These are phyloP conservation scores for Chaetomium tenue DNA, from an alignment of 495 filamentous ascomycete species.

Conservation along the genomic window DNA sequence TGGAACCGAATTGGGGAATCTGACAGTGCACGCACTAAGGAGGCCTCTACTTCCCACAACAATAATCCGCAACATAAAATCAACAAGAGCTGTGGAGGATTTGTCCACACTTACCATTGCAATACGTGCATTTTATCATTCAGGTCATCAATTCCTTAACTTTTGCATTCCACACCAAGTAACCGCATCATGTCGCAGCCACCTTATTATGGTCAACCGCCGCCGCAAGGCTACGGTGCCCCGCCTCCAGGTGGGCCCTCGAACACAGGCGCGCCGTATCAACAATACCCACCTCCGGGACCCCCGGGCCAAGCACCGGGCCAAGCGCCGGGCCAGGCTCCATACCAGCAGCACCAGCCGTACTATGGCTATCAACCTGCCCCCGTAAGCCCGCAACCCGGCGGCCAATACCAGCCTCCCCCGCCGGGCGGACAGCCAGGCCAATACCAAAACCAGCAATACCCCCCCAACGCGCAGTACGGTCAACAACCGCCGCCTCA, in stretches of 20 bases:
- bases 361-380: constrained; percentile 1
- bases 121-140: no score
- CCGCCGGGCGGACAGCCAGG: constrained; percentile 1
- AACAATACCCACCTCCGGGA: constrained; percentile 9
- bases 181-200: background rate
- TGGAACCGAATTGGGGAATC: no score
- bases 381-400: background rate
- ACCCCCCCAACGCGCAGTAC: background rate
- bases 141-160: background rate
- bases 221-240: constrained; percentile 10
- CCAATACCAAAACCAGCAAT: constrained; percentile 2
- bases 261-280: background rate
- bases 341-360: constrained; percentile 9
- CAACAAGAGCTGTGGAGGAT: no score
- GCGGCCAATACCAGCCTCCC: constrained; percentile 3
- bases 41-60: no score
- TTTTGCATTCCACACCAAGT: background rate
- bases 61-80: no score
- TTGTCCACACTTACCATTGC: no score
- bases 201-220: constrained; percentile 11
- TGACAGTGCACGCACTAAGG: no score
- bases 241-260: background rate
- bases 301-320: constrained; percentile 1
- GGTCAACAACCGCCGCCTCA: background rate
- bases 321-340: background rate